These are phyloP conservation scores for Dictyostelium capitatum DNA, from an alignment of 78 protist genomes.

Conservation along the genomic window DNA sequence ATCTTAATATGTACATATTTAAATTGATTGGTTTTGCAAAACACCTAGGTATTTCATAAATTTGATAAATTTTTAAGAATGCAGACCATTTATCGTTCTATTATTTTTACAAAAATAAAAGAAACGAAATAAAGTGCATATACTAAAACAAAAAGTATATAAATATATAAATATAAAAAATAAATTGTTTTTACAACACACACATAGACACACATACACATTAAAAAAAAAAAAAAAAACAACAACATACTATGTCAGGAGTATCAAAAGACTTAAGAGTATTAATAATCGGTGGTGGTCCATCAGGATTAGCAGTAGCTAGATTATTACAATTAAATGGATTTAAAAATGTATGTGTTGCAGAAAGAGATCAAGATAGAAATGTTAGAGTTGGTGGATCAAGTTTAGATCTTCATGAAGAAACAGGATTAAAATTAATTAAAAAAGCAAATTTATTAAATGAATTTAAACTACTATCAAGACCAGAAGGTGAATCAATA, in stretches of 20 bases:
- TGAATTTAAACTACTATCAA: neutral
- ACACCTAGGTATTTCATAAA: too few species aligned
- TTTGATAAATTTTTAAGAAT: too few species aligned
- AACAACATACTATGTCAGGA: neutral
- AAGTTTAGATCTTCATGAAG: slow-evolving; percentile 49
- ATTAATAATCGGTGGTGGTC: slow-evolving; percentile 59
- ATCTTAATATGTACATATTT: too few species aligned
- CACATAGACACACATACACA: too few species aligned
- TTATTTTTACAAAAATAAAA: too few species aligned
- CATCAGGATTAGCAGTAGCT: slow-evolving; percentile 15
- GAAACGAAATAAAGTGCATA: too few species aligned
- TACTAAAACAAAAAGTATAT: neutral
- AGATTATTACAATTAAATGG: slow-evolving; percentile 20
- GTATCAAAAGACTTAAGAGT: slow-evolving; percentile 3
- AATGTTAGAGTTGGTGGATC: slow-evolving; percentile 43
- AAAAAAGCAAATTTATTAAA: slow-evolving; percentile 1
- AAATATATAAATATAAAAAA: neutral
- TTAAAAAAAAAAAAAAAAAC: neutral
- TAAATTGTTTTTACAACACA: too few species aligned
- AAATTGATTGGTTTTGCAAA: too few species aligned
- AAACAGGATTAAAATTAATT: slow-evolving; percentile 30
- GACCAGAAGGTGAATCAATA: slow-evolving; percentile 46
- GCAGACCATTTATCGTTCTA: too few species aligned
- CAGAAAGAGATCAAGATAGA: slow-evolving; percentile 35
- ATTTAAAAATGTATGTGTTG: slow-evolving; percentile 16